phyloP scores from a whole-genome alignment of 225 moss, liverwort and hornwort genomes.

The Physcomitrellopsis africana region DNA sequence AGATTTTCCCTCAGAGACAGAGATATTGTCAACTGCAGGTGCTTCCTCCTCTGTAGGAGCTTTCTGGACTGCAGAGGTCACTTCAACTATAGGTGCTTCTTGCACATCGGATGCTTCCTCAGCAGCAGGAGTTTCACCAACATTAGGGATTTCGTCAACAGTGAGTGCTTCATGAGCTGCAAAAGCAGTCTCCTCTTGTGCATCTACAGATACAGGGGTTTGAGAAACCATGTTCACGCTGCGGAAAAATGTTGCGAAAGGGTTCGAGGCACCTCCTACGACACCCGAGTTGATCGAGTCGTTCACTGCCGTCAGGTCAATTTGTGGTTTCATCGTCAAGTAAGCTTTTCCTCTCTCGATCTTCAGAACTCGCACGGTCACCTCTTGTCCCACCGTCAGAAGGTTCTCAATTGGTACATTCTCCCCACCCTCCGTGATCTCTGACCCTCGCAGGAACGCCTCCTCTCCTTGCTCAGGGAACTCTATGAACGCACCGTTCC shows the following conservation, averaged over 20 bases:
- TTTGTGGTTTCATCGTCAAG: slow-evolving; percentile 84
- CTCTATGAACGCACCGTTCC: slow-evolving; percentile 78
- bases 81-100: not conserved
- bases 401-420: slow-evolving; percentile 80
- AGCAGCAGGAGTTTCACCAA: not conserved
- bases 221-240: slow-evolving; percentile 66
- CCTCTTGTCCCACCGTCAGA: slow-evolving; percentile 79
- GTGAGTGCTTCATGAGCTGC: slow-evolving; percentile 12
- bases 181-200: not conserved
- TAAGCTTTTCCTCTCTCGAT: slow-evolving; percentile 82
- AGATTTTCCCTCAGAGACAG: not conserved
- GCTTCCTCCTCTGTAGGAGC: not conserved
- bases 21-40: not conserved
- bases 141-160: not conserved
- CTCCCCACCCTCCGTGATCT: slow-evolving; percentile 81
- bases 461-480: slow-evolving; percentile 74
- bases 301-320: slow-evolving; percentile 85
- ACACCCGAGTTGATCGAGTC: slow-evolving; percentile 67
- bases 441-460: slow-evolving; percentile 80
- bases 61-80: not conserved
- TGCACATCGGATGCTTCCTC: not conserved
- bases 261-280: slow-evolving; percentile 69
- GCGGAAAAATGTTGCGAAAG: slow-evolving; percentile 85
- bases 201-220: slow-evolving; percentile 19
- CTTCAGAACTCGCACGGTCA: slow-evolving; percentile 79